phyloP scores from a whole-genome alignment of 2,329 filamentous ascomycete species.

The Byssoonygena ceratinophila region DNA sequence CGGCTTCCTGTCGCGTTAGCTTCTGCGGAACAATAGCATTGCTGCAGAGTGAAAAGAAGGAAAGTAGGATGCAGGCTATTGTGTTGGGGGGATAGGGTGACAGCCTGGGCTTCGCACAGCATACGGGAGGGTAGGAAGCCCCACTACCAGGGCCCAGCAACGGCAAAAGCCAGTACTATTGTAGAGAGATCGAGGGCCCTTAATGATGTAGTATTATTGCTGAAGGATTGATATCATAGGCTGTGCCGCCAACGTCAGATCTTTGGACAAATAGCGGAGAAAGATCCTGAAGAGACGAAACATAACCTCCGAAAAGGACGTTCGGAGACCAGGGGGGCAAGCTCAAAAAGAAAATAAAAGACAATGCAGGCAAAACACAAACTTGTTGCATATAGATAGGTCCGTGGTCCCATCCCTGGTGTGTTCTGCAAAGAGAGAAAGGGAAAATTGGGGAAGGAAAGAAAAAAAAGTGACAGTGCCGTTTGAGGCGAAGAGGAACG shows the following conservation, averaged over 20 bases:
- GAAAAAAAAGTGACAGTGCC: neutral
- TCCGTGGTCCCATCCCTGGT: neutral
- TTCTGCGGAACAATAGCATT: conserved; percentile 11
- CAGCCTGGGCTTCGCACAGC: neutral
- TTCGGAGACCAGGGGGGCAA: neutral
- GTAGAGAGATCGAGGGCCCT: neutral
- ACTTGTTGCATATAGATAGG: conserved; percentile 12
- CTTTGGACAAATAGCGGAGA: neutral
- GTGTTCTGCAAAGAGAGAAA: neutral
- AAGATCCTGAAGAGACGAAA: conserved; percentile 8
- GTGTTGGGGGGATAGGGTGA: neutral
- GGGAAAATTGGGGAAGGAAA: neutral
- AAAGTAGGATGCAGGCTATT: conserved; percentile 2
- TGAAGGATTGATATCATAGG: neutral
- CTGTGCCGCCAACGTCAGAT: conserved; percentile 7
- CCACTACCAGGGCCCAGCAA: too few relatives aligned
- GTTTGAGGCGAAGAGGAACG: neutral
- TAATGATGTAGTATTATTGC: conserved; percentile 1
- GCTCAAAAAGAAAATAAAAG: neutral
- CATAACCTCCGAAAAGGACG: neutral
- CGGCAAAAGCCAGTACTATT: too few relatives aligned
- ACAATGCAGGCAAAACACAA: conserved; percentile 7
- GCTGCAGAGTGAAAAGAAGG: neutral
- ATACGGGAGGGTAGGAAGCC: neutral
- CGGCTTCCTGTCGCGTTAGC: conserved; percentile 4